A percentile compares a stretch with the other conserved stretches of the same genome.
Conservation (phyloP, 163 green algal species). For the Smithsoniella earleae region DNA sequence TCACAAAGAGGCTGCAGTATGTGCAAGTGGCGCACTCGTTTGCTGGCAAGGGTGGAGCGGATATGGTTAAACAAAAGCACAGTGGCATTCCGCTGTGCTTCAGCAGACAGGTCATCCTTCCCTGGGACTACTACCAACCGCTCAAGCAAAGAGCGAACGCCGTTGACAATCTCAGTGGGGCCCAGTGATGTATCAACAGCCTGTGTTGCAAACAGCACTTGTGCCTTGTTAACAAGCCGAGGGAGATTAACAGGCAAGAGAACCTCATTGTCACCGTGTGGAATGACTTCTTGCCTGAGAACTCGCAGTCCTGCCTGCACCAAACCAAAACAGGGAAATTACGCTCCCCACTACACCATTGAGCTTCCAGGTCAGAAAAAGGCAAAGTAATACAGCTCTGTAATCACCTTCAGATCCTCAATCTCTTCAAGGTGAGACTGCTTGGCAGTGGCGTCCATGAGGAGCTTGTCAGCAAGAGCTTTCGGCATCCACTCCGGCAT, state of each 20-base stretch:
- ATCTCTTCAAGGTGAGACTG: slow-evolving; percentile 1
- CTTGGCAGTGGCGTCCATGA: not conserved
- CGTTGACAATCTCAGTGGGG: slow-evolving; percentile 38
- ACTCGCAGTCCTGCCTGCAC: slow-evolving; percentile 51
- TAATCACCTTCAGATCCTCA: slow-evolving; percentile 8
- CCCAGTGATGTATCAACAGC: slow-evolving; percentile 32
- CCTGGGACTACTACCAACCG: slow-evolving; percentile 65
- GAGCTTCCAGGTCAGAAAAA: no score
- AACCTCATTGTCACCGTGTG: slow-evolving; percentile 61
- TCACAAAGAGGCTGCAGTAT: slow-evolving; percentile 32
- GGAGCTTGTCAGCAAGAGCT: slow-evolving; percentile 20
- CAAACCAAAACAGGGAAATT: not conserved
- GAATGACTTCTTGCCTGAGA: slow-evolving; percentile 65
- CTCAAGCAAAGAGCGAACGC: slow-evolving; percentile 31
- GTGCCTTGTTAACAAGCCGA: slow-evolving; percentile 87
- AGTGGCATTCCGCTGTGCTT: slow-evolving; percentile 93
- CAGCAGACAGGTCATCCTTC: slow-evolving; percentile 63
- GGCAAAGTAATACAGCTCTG: no score
- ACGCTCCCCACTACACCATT: no score
- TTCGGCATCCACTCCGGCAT: slow-evolving; percentile 24
- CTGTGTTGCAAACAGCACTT: slow-evolving; percentile 64
- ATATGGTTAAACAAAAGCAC: slow-evolving; percentile 82
- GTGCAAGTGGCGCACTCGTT: slow-evolving; percentile 32
- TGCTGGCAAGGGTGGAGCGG: slow-evolving; percentile 53
- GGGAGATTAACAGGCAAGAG: slow-evolving; percentile 88